Conservation (phyloP, 345 rosid genomes). For the Hibiscus tridactylites region DNA sequence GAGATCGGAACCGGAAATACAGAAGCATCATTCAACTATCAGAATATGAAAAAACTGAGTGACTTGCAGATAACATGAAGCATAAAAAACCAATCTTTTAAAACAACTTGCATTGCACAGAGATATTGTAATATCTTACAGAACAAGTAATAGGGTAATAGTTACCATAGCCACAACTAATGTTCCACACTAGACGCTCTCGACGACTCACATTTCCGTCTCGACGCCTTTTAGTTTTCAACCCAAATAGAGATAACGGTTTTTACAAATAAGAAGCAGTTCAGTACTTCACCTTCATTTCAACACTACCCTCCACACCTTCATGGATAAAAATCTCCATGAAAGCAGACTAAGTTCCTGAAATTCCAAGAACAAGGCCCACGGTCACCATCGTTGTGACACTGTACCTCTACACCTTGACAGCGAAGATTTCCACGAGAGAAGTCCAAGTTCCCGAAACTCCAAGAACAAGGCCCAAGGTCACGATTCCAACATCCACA, state of each 20-base stretch:
- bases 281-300: background rate
- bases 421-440: slow-evolving; percentile 49
- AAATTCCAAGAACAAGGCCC: slow-evolving; percentile 50
- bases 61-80: background rate
- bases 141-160: background rate
- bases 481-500: slow-evolving; percentile 42
- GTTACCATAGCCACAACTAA: background rate
- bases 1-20: background rate
- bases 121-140: background rate
- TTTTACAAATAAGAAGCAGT: background rate
- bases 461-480: slow-evolving; percentile 47
- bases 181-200: background rate
- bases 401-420: slow-evolving; percentile 18
- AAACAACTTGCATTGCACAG: background rate
- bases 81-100: background rate
- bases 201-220: background rate
- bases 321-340: slow-evolving; percentile 47
- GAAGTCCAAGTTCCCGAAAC: slow-evolving; percentile 74
- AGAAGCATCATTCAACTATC: background rate
- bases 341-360: slow-evolving; percentile 70
- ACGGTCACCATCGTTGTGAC: slow-evolving; percentile 26
- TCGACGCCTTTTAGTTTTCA: background rate
- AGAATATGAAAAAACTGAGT: background rate
- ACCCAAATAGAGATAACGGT: background rate
- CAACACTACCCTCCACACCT: slow-evolving; percentile 12